Evolutionary conservation across 352 stramenopile genomes (phyloP), one percentile per base, ranked within the genome.

Genomic region (Phytopythium mirpurense): DNA sequence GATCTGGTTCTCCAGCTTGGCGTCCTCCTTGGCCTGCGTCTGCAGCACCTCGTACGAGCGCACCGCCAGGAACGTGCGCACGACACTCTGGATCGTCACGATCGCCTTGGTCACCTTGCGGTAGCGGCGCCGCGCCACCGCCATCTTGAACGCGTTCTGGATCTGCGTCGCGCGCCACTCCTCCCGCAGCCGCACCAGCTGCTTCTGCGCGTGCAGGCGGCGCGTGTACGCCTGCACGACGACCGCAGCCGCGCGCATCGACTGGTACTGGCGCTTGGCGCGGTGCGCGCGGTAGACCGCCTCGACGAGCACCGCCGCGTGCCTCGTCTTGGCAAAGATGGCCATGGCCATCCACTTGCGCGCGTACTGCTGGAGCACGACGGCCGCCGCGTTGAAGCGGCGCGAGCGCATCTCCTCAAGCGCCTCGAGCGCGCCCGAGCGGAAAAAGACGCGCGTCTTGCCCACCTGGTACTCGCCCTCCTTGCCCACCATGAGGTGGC

Each of bases 1-100:
- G 48, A 98, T 95, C 69, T 98, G 93, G 70, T 98, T 98, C 65
- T 98, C 93, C 2, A 98, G 70, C 72, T 98, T 98, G 34, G 92
- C 92, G 59, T 98, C 90, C 56, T 98, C 89, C 55, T 94, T 90
- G 9, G 93, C 90, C 48, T 98, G 90, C 36, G 76, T 77, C 47
- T 91, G 77, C 15, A 92, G 57, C 46, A 86, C 75, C 0, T 71
- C 78, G 53, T 86, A 94, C 11, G 76, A 73, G 34, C 84, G 84
- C 48, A 90, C 61, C 9, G 83, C 83, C 44, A 93, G 58, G 53
- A 89, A 86, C 71, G 86, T 90, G 36, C 86, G 83, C 59, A 91
- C 83, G 21, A 93, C 68, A 47, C 81, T 90, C 59, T 93, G 80
- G 51, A 96, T 84, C 41, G 73, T 75, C 32, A 83, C 54, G 27